Conservation (phyloP, 306 rosid species). For the Sicyos edulis region DNA sequence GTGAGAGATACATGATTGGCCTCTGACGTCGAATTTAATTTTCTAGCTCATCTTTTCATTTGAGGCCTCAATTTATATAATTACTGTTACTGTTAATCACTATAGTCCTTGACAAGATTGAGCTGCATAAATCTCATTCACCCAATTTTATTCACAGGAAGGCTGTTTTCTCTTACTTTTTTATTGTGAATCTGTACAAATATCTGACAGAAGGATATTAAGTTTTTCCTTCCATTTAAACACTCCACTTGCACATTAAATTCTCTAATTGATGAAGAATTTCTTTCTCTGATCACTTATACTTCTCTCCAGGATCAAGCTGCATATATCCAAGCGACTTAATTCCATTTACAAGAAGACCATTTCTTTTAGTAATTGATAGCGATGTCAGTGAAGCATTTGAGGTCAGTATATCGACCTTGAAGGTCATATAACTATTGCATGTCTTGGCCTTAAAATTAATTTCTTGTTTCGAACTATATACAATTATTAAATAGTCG, state of each 20-base stretch:
- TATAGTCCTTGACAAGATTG: background rate
- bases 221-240: background rate
- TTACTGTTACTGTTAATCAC: background rate
- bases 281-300: constrained; percentile 2
- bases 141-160: background rate
- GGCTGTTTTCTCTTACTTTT: background rate
- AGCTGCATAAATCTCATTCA: background rate
- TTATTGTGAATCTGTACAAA: background rate
- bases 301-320: constrained; percentile 58
- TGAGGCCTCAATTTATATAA: background rate
- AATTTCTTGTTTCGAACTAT: background rate
- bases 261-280: background rate
- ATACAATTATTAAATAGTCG: background rate
- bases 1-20: background rate
- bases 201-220: background rate
- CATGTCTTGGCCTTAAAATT: background rate
- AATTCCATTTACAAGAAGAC: constrained; percentile 88
- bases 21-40: background rate
- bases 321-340: constrained; percentile 79
- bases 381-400: constrained; percentile 71
- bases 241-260: constrained; percentile 15
- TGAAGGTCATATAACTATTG: background rate
- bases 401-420: constrained; percentile 53
- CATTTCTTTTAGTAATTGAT: constrained; percentile 76
- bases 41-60: background rate